Evolutionary conservation across 2,329 filamentous ascomycete species (phyloP), one percentile per base, ranked within the genome.

Genomic region (Herpomyces periplanetae): DNA sequence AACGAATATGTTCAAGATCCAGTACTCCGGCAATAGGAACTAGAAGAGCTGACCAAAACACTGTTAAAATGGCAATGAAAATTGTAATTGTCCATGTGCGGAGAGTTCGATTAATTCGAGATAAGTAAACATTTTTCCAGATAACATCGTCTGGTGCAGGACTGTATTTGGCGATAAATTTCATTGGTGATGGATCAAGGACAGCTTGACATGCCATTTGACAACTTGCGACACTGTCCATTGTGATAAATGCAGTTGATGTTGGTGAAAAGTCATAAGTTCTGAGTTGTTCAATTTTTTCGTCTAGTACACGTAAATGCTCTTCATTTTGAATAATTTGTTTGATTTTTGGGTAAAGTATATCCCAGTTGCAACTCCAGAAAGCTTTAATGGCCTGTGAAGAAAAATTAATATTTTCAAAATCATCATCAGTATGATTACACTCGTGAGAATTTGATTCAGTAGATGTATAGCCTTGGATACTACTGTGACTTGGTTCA

Each of bases 131-230:
- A 32, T 91, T 88, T 25, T 49, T 50, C 80, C 84, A 96, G 5
- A 91, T 55, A n/a, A 96, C 59, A 33, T 91, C 75, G 0, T 65
- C 58, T 0, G 80, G 80, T 2, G 75, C 59, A 0, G 80, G 80
- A 2, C 75, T 73, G 11, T 64, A 51, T 23, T 69, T 73, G 5
- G 75, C 73, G 20, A 87, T 44, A 4, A 96, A 49, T 24, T 65
- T 62, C 22, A 73, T 60, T 0, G 84, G 80, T 5, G 65, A 61
- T 3, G 80, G 71, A 32, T 91, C 75, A 20, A 96, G 56, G 5
- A 85, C 60, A 3, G 80, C 73, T 38, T 96, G 80, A 16, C 87
- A 68, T 10, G 73, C 68, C 71, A 91, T 87, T 41, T 96, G 80
- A 26, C 52, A 56, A 9, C 73, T 62, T 7, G 73, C 66, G 19